phyloP scores from a whole-genome alignment of 2,329 filamentous ascomycete genomes.

The Xylaria polymorpha region DNA sequence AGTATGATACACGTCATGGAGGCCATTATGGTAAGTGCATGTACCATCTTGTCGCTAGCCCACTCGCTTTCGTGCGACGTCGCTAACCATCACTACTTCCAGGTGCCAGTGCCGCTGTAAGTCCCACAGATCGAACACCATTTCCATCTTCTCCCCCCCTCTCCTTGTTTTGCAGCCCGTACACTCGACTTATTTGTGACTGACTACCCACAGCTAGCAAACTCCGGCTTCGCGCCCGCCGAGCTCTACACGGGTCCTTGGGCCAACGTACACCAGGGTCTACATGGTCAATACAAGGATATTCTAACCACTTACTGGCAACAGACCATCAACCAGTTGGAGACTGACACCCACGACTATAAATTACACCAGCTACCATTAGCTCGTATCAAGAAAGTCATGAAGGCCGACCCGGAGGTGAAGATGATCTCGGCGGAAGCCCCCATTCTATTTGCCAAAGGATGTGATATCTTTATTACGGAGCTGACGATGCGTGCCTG shows the following conservation, averaged over 20 bases:
- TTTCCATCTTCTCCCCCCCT: conserved; percentile 6
- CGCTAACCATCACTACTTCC: conserved; percentile 50
- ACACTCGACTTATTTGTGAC: conserved; percentile 30
- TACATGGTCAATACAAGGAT: conserved; percentile 92
- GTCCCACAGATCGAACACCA: conserved; percentile 41
- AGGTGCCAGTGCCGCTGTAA: conserved; percentile 63
- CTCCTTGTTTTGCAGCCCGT: conserved; percentile 35
- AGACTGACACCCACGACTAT: conserved; percentile 96
- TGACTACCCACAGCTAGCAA: conserved; percentile 74
- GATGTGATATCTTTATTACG: conserved; percentile 98
- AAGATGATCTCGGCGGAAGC: conserved; percentile 99
- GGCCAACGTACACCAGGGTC: conserved; percentile 97
- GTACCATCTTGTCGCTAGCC: conserved; percentile 43
- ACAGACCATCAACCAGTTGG: conserved; percentile 94
- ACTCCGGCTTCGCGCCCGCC: conserved; percentile 88
- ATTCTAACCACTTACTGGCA: conserved; percentile 99
- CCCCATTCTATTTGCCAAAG: conserved; percentile 97
- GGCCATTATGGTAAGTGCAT: conserved; percentile 77
- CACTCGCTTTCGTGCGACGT: conserved; percentile 48
- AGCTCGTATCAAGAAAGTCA: conserved; percentile 99
- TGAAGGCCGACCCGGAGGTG: conserved; percentile 99
- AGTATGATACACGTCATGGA: conserved; percentile 79
- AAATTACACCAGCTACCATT: conserved; percentile 97
- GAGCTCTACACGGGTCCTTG: conserved; percentile 94
- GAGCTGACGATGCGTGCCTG: conserved; percentile 99